A percentile compares a stretch with the other conserved stretches of the same genome.
These are phyloP conservation scores for Trifolium fragiferum DNA, from an alignment of 306 rosid genomes.

Conservation along the genomic window DNA sequence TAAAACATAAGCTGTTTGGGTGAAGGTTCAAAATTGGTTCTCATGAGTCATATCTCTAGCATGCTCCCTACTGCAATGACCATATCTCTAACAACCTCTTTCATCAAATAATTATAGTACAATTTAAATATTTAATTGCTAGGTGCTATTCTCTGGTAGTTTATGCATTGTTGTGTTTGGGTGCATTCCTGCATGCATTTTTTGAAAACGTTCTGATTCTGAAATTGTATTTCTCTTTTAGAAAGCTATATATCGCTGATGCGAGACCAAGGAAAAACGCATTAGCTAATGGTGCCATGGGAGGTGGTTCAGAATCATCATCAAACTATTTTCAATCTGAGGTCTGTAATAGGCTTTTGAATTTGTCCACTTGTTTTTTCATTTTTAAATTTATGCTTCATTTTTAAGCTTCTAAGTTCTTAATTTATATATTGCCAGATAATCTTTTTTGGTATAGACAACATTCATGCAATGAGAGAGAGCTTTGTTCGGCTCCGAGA, in stretches of 20 bases:
- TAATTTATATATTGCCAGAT: slow-evolving; percentile 55
- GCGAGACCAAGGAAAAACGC: slow-evolving; percentile 98
- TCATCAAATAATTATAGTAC: slow-evolving; percentile 2
- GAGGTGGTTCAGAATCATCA: slow-evolving; percentile 99
- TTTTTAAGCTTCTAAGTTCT: slow-evolving; percentile 13
- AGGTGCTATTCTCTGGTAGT: background rate
- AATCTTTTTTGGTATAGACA: slow-evolving; percentile 95
- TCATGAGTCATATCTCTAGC: background rate
- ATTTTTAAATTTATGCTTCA: slow-evolving; percentile 27
- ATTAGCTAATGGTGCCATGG: slow-evolving; percentile 98
- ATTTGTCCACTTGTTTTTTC: slow-evolving; percentile 37
- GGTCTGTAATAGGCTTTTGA: slow-evolving; percentile 55
- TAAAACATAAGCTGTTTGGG: background rate
- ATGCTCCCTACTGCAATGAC: background rate
- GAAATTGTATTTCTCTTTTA: slow-evolving; percentile 41
- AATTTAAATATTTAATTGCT: slow-evolving; percentile 25
- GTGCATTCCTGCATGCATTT: slow-evolving; percentile 1
- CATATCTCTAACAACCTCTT: slow-evolving; percentile 13
- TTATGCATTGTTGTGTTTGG: background rate
- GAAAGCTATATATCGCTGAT: slow-evolving; percentile 96
- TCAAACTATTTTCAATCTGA: slow-evolving; percentile 91
- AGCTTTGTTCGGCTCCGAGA: slow-evolving; percentile 95
- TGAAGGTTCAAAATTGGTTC: background rate
- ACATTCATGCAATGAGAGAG: slow-evolving; percentile 97
- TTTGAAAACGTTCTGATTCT: background rate